Conservation (phyloP, 257 asterid species). For the Solanum clarkiae region DNA sequence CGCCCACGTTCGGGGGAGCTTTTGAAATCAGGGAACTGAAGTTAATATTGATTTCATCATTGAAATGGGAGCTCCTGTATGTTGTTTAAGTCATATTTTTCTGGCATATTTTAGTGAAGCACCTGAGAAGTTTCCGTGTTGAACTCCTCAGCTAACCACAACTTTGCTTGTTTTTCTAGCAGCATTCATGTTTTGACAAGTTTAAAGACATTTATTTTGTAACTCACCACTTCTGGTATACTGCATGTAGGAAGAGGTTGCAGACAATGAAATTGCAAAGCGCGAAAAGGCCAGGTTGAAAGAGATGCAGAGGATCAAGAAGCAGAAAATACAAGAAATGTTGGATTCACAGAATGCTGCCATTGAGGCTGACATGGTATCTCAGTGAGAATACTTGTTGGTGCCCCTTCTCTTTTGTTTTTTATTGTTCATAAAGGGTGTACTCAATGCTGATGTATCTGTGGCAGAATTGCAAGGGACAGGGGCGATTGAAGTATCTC, state of each 20-base stretch:
- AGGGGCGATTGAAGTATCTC: conserved; percentile 86
- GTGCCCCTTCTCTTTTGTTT: not conserved
- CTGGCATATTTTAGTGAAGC: not conserved
- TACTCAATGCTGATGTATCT: not conserved
- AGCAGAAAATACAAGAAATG: conserved; percentile 79
- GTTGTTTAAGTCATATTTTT: not conserved
- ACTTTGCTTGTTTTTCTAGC: not conserved
- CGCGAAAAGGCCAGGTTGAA: conserved; percentile 68
- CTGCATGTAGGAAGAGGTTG: conserved; percentile 42
- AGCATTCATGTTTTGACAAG: not conserved
- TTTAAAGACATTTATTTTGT: not conserved
- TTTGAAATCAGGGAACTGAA: not conserved
- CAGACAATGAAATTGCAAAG: conserved; percentile 41
- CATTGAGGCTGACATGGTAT: conserved; percentile 91
- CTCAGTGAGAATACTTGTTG: conserved; percentile 5
- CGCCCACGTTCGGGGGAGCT: not conserved
- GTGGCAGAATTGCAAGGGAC: conserved; percentile 83
- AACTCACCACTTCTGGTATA: not conserved
- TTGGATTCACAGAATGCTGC: conserved; percentile 89
- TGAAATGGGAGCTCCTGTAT: not conserved
- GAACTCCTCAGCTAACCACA: not conserved
- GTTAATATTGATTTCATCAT: not conserved
- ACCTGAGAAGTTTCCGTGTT: not conserved
- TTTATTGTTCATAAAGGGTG: not conserved
- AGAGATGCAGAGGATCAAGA: conserved; percentile 79